Percentiles rank a stretch among this genome's conserved stretches.
Conservation (phyloP, 1,284 basidiomycete genomes). For the Ceratobasidium sp. region DNA sequence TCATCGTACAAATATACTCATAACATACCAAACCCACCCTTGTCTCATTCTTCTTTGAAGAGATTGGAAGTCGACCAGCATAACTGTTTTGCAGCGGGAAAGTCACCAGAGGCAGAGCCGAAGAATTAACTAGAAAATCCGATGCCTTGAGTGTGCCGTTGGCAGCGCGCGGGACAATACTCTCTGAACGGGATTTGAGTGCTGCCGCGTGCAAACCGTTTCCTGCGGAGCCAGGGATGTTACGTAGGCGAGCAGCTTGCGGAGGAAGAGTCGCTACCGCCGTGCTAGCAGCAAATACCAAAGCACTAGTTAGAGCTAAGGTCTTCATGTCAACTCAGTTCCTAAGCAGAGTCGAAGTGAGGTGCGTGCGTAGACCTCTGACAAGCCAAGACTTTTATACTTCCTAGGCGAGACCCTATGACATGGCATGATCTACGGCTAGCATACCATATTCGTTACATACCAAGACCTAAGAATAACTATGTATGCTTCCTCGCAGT, state of each 20-base stretch:
- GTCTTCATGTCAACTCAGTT: not conserved
- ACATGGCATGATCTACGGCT: not conserved
- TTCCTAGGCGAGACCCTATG: not conserved
- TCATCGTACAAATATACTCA: not conserved
- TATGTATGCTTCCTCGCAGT: too few relatives aligned
- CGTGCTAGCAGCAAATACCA: not conserved
- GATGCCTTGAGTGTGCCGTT: constrained; percentile 10
- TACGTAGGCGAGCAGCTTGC: not conserved
- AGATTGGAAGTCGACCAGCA: constrained; percentile 47
- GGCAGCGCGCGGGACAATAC: not conserved
- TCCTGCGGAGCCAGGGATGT: not conserved
- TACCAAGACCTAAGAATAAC: too few relatives aligned
- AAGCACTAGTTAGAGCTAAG: not conserved
- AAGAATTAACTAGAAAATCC: constrained; percentile 47
- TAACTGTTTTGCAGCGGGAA: constrained; percentile 47
- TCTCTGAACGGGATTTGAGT: constrained; percentile 6
- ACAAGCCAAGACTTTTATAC: not conserved
- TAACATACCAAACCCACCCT: constrained; percentile 25
- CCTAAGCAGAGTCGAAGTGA: not conserved
- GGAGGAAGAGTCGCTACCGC: not conserved
- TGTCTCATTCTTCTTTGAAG: constrained; percentile 22
- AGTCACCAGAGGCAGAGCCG: constrained; percentile 47
- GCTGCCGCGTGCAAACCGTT: not conserved
- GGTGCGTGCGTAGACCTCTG: not conserved
- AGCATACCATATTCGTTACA: too few relatives aligned